Conservation (phyloP, 495 filamentous ascomycete species). For the Neurospora sublineolata region DNA sequence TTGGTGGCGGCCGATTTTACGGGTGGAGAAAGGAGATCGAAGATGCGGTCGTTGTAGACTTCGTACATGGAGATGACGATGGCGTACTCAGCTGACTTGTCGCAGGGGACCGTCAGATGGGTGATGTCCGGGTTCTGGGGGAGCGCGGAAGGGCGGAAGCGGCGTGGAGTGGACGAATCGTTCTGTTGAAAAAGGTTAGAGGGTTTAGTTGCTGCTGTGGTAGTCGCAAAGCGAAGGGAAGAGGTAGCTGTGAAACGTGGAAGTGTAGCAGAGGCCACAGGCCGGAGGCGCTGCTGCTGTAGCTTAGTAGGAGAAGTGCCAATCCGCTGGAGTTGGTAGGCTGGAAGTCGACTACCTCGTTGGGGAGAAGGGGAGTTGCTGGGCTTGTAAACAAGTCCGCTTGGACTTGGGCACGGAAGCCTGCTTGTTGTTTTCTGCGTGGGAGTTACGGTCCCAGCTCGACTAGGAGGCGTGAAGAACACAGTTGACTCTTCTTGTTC, state of each 20-base stretch:
- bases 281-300: neutral
- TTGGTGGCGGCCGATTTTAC: constrained; percentile 42
- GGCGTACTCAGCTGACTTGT: constrained; percentile 69
- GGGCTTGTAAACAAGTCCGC: neutral
- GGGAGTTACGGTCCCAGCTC: neutral
- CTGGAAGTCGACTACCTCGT: neutral
- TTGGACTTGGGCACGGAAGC: neutral
- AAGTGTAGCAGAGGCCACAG: neutral
- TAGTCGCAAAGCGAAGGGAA: neutral
- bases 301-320: neutral
- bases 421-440: neutral
- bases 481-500: neutral
- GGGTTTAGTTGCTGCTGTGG: neutral
- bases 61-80: constrained; percentile 96
- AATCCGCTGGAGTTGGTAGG: neutral
- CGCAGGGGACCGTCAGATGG: constrained; percentile 53
- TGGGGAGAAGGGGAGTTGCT: neutral
- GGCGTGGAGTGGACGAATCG: constrained; percentile 33
- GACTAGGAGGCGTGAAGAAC: neutral
- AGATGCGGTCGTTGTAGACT: constrained; percentile 97
- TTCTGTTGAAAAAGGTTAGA: constrained; percentile 20
- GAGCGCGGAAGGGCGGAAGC: constrained; percentile 48
- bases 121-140: constrained; percentile 66
- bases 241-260: neutral
- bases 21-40: constrained; percentile 66